These are phyloP conservation scores for Abelmoschus esculentus DNA, from an alignment of 345 rosid genomes.

Conservation along the genomic window DNA sequence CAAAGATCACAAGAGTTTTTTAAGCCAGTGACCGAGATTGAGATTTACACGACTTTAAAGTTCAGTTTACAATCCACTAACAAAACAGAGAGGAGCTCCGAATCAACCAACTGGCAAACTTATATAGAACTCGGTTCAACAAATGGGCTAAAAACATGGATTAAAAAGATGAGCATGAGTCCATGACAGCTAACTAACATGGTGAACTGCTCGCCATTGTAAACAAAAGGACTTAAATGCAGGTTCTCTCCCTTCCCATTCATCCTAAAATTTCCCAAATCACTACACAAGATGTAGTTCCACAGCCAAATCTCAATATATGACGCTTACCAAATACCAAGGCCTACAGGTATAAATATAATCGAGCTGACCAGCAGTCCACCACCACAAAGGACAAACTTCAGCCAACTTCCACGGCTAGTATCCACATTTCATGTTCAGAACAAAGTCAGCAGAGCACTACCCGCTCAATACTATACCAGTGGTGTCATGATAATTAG, in stretches of 20 bases:
- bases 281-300: neutral
- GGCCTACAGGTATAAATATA: neutral
- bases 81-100: neutral
- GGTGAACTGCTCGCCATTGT: neutral
- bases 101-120: neutral
- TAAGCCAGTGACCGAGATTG: too few relatives aligned
- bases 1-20: neutral
- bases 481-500: neutral
- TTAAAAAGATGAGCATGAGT: neutral
- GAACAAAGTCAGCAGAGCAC: neutral
- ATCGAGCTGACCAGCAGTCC: neutral
- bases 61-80: neutral
- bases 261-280: neutral
- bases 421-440: neutral
- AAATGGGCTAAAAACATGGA: neutral
- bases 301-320: neutral
- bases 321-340: neutral
- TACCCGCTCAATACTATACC: neutral
- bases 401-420: neutral
- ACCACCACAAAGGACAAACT: neutral
- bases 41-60: neutral
- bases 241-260: neutral
- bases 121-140: neutral
- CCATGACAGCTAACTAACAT: slow-evolving; percentile 1
- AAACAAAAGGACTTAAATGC: neutral